Conservation (phyloP, 129 eudicot species). For the Lonicera japonica region DNA sequence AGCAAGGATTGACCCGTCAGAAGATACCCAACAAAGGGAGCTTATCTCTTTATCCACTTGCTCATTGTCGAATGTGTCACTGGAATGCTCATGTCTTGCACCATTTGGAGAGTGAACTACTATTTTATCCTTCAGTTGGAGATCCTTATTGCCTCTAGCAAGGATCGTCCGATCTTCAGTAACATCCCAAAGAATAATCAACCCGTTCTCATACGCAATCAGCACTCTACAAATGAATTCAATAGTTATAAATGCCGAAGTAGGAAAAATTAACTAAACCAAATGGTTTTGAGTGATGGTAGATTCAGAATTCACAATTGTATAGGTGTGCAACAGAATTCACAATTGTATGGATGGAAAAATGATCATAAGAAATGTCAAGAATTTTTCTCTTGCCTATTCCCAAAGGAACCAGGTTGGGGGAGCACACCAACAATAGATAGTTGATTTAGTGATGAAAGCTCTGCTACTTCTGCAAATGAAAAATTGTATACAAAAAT, state of each 20-base stretch:
- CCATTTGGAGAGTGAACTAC: constrained; percentile 29
- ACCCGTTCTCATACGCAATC: constrained; percentile 79
- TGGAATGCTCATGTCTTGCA: constrained; percentile 31
- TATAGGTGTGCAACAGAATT: neutral
- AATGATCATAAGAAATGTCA: neutral
- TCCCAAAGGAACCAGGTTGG: constrained; percentile 78
- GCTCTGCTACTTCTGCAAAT: constrained; percentile 67
- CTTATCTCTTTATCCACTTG: constrained; percentile 74
- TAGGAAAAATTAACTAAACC: neutral
- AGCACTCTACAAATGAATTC: constrained; percentile 49
- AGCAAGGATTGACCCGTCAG: constrained; percentile 83
- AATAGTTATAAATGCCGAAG: constrained; percentile 13
- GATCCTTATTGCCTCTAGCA: constrained; percentile 54
- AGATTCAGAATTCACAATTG: neutral
- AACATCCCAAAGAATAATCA: constrained; percentile 80
- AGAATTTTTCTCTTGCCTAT: constrained; percentile 41
- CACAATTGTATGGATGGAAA: neutral
- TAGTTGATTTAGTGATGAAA: constrained; percentile 49
- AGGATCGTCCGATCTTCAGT: constrained; percentile 62
- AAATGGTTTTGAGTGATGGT: neutral
- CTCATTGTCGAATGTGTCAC: constrained; percentile 41
- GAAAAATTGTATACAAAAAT: constrained; percentile 18
- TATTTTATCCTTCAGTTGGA: constrained; percentile 40
- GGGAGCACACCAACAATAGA: constrained; percentile 83
- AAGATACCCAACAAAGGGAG: constrained; percentile 92